Conservation (phyloP, 305 asterid species). For the Andrographis paniculata region DNA sequence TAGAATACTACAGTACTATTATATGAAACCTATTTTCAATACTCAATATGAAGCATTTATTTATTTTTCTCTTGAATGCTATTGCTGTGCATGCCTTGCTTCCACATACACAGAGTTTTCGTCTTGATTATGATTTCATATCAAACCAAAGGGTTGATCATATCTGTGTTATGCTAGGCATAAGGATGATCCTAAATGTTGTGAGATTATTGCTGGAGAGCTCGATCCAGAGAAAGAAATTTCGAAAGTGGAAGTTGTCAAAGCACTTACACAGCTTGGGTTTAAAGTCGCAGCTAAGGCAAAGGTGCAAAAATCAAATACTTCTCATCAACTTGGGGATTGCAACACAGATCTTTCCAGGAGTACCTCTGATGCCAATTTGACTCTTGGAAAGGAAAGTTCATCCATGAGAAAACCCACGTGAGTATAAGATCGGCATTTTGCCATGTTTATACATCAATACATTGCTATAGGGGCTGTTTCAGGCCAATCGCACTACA, state of each 20-base stretch:
- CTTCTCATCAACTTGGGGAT: slow-evolving; percentile 21
- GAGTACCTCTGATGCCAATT: slow-evolving; percentile 23
- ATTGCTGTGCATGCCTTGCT: slow-evolving; percentile 8
- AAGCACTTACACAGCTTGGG: slow-evolving; percentile 49
- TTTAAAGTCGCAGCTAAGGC: slow-evolving; percentile 42
- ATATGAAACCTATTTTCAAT: slow-evolving; percentile 9
- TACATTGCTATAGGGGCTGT: neutral
- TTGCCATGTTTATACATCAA: neutral
- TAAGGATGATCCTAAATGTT: slow-evolving; percentile 50
- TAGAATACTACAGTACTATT: slow-evolving; percentile 14
- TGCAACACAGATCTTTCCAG: slow-evolving; percentile 20
- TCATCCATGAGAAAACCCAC: slow-evolving; percentile 39
- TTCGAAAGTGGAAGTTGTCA: slow-evolving; percentile 43
- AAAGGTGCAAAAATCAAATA: slow-evolving; percentile 29
- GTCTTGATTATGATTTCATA: slow-evolving; percentile 1
- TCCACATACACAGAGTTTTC: neutral
- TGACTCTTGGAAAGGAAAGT: slow-evolving; percentile 25
- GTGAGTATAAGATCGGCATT: slow-evolving; percentile 39
- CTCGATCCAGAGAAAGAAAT: slow-evolving; percentile 49
- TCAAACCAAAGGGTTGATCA: slow-evolving; percentile 11
- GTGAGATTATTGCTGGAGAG: slow-evolving; percentile 53
- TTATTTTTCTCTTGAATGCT: slow-evolving; percentile 8
- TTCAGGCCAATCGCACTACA: neutral
- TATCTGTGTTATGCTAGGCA: slow-evolving; percentile 32
- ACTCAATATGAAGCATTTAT: slow-evolving; percentile 7